Evolutionary conservation across 306 rosid species (phyloP), one percentile per base, ranked within the genome.

Genomic region (Lathyrus oleraceus): DNA sequence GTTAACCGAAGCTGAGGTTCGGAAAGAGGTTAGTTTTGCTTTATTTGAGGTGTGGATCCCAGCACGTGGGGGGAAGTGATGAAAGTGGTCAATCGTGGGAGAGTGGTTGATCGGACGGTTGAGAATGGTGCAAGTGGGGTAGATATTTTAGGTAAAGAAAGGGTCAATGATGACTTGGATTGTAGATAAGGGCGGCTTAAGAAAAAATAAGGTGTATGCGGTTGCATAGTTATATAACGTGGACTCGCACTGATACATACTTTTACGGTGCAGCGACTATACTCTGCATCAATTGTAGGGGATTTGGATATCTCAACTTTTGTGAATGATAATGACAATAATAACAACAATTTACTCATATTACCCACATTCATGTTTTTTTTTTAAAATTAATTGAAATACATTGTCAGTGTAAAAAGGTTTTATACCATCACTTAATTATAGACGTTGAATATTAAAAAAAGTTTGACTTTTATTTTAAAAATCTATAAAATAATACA

Each of bases 1-100:
- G 1, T 30, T 4, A 6, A 48, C 76, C 74, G 20, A 71, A 65
- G 51, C 89, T 68, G 15, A 77, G 87, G 19, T 30, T 72, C 25
- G 74, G 71, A 23, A 17, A 0, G 52, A 10, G 17, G 52, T 0
- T n/a, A 1, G 56, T 1, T 9, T 14, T 5, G 12, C 8, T 15
- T 58, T 67, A 23, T 5, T 25, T 35, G 43, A 52, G 25, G 54
- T 75, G 49, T 38, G 69, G 61, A 30, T 23, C 32, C 20, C 19
- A 3, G 13, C 65, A 38, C 80, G 75, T 61, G 81, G 58, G 20
- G 36, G 9, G 28, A 56, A 13, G 38, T 9, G 67, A 25, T 2
- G 17, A 17, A 27, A 5, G 45, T 20, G 63, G 64, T 75, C 61
- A 23, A 75, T 36, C 44, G 75, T 57, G 2, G 25, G 17, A 43